Base-by-base conservation (phyloP, 2,329 filamentous ascomycete species). In the Sporothrix protearum region DNA sequence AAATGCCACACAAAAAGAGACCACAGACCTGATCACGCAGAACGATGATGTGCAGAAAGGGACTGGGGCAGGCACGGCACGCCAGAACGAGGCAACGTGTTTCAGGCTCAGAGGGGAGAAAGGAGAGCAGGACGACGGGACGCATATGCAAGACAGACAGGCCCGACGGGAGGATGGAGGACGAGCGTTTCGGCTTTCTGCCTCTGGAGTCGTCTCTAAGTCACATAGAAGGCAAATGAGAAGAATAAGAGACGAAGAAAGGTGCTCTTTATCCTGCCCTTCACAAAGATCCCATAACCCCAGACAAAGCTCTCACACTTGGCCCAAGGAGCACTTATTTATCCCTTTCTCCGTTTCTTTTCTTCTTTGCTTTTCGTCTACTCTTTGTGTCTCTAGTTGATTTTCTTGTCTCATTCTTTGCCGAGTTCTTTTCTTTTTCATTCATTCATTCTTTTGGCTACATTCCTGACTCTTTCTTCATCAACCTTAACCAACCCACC, bases 221-320 rank as follows among this genome's bases (percentile, higher is more conserved):
- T 64, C 19, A 3, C 22, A 19, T 28, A 64, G 47, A 59, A 53
- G 19, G 12, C 45, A 28, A 51, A 6, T n/a, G 3, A 28, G 10
- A n/a, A n/a, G 12, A 25, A 8, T 28, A 49, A n/a, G 22, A 22
- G 49, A 22, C 33, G 69, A 28, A 36, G 4, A 51, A 22, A 51
- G 49, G 9, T 22, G n/a, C 49, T 53, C 22, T 66, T 47, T n/a
- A 42, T 25, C 33, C 33, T 67, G 36, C 57, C 33, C 49, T 69
- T 59, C 57, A 66, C n/a, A 57, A 42, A 19, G 71, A 72, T 71
- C 71, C 33, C 53, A 64, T 68, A 71, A 69, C 25, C 53, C 70
- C 70, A 61, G 59, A 69, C 64, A 47, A 36, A 55, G 45, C 70
- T 66, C 70, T 36, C 55, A 70, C 55, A 63, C 55, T 70, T 42